A percentile compares a stretch with the other conserved stretches of the same genome.
Conservation (phyloP, 306 rosid species). For the Trifolium subterraneum region DNA sequence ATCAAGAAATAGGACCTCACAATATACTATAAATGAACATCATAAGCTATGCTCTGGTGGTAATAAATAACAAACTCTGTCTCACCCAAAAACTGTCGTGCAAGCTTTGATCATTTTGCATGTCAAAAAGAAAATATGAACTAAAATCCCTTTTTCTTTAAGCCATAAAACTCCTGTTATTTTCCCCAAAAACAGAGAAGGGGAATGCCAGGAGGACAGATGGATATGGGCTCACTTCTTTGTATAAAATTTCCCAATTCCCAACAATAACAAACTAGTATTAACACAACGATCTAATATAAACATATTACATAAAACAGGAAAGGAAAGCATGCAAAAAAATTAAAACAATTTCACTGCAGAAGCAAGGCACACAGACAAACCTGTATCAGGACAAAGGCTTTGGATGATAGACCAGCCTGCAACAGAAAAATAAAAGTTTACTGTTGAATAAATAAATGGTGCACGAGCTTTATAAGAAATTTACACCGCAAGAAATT, state of each 20-base stretch:
- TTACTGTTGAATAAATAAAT: conserved; percentile 33
- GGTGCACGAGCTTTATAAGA: conserved; percentile 26
- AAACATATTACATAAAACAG: conserved; percentile 23
- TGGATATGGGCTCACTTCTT: conserved; percentile 2
- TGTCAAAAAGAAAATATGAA: conserved; percentile 16
- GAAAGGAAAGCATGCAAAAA: conserved; percentile 31
- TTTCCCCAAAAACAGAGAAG: conserved; percentile 1
- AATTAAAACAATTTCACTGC: conserved; percentile 20
- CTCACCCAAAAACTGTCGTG: conserved; percentile 1
- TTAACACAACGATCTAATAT: conserved; percentile 6
- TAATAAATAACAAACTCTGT: conserved; percentile 10
- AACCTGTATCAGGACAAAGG: conserved; percentile 95
- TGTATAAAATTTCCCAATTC: conserved; percentile 21
- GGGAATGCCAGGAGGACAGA: neutral
- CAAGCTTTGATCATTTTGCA: conserved; percentile 11
- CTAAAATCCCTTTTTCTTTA: conserved; percentile 6
- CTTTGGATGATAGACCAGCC: conserved; percentile 92
- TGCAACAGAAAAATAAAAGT: conserved; percentile 52
- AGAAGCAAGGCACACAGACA: conserved; percentile 36
- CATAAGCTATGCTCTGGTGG: conserved; percentile 12
- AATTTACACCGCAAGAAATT: conserved; percentile 20
- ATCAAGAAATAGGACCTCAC: conserved; percentile 28
- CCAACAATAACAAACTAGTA: conserved; percentile 22
- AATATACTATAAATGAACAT: conserved; percentile 24
- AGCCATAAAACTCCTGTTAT: conserved; percentile 10